These are phyloP conservation scores for Hawksworthiomyces lignivorus DNA, from an alignment of 2,329 filamentous ascomycete genomes.

Conservation along the genomic window DNA sequence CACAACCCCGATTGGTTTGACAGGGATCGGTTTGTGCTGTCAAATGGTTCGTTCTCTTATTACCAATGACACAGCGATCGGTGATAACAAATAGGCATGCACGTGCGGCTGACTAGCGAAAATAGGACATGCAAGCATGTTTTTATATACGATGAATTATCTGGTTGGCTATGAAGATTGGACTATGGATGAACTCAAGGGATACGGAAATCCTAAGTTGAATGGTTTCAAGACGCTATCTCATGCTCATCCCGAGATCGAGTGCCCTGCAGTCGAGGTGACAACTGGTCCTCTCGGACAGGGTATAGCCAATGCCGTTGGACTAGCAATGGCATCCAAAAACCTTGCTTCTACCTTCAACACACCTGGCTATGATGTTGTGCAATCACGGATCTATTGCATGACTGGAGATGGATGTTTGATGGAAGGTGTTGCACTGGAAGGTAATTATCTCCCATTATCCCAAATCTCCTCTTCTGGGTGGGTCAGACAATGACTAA, in stretches of 20 bases:
- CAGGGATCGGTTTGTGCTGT: slow-evolving; percentile 53
- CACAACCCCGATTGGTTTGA: slow-evolving; percentile 50
- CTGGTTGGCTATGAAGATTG: slow-evolving; percentile 44
- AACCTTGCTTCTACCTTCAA: slow-evolving; percentile 48
- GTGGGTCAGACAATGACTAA: no score
- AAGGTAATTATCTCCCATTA: no score
- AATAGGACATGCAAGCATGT: slow-evolving; percentile 40
- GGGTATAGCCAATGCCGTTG: slow-evolving; percentile 51
- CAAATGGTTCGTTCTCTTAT: slow-evolving; percentile 35
- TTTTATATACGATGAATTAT: slow-evolving; percentile 46
- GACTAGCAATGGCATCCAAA: slow-evolving; percentile 49
- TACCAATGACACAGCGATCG: no score
- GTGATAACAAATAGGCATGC: no score
- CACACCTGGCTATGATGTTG: slow-evolving; percentile 36
- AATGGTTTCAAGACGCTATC: slow-evolving; percentile 38
- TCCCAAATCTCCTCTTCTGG: no score
- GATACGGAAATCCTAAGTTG: slow-evolving; percentile 27
- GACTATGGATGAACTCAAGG: slow-evolving; percentile 49
- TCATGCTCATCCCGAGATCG: slow-evolving; percentile 49
- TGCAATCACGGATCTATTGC: slow-evolving; percentile 46
- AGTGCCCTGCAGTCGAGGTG: slow-evolving; percentile 49
- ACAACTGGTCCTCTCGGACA: slow-evolving; percentile 52
- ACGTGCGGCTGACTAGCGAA: no score
- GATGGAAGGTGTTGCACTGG: slow-evolving; percentile 50
- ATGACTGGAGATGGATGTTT: slow-evolving; percentile 52